A percentile compares a stretch with the other conserved stretches of the same genome.
Evolutionary conservation across 306 rosid genomes (phyloP).

Genomic region (Rosa persica): DNA sequence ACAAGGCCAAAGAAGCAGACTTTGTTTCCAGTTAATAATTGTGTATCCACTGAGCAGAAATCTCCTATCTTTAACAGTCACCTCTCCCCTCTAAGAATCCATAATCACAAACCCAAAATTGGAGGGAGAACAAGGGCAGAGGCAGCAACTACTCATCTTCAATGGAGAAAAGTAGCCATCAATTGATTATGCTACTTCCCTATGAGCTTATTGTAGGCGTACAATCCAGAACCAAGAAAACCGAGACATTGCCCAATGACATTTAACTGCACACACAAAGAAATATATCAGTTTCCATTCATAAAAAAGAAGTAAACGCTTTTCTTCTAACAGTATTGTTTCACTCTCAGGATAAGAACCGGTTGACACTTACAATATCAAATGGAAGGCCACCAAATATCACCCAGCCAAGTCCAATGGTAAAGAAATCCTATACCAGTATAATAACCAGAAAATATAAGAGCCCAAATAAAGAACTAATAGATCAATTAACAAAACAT

Average conservation of each 20-base stretch:
- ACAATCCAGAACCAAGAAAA: conserved; percentile 79
- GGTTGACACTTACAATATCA: conserved; percentile 45
- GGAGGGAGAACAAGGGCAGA: conserved; percentile 1
- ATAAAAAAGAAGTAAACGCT: background rate
- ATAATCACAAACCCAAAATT: background rate
- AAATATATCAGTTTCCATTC: conserved; percentile 15
- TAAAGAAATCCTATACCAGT: conserved; percentile 65
- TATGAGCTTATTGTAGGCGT: conserved; percentile 77
- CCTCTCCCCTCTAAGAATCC: conserved; percentile 4
- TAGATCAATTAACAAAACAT: background rate
- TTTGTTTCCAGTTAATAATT: conserved; percentile 19
- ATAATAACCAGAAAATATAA: background rate
- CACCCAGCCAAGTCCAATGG: conserved; percentile 90
- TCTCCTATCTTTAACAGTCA: background rate
- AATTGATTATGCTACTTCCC: conserved; percentile 53
- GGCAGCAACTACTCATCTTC: conserved; percentile 13
- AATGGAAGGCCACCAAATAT: conserved; percentile 90
- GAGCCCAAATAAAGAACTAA: background rate
- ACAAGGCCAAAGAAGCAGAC: conserved; percentile 2
- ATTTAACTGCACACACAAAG: conserved; percentile 64
- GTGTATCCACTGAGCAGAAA: conserved; percentile 10
- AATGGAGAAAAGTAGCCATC: conserved; percentile 19
- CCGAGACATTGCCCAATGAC: conserved; percentile 77
- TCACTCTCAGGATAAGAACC: background rate
- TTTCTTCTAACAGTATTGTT: background rate